phyloP scores from a whole-genome alignment of 768 basidiomycete species.

The Agaricus blazei region DNA sequence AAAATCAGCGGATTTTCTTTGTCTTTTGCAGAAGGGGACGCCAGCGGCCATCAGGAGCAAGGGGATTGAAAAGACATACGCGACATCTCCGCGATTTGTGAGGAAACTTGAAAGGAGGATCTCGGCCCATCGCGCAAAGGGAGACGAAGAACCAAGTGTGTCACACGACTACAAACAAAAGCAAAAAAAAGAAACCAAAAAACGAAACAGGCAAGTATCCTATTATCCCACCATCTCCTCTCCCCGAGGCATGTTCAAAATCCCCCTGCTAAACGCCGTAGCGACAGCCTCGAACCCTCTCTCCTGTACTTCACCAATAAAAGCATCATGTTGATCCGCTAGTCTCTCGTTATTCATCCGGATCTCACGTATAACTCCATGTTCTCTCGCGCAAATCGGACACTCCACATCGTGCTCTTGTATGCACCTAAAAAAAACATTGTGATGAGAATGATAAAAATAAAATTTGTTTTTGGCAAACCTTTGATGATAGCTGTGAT shows the following conservation, averaged over 20 bases:
- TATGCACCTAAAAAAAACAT: conserved; percentile 57
- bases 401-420: conserved; percentile 88
- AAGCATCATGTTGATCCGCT: conserved; percentile 78
- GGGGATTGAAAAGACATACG: not conserved
- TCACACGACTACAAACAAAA: not conserved
- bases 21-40: too few species aligned
- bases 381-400: conserved; percentile 81
- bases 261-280: conserved; percentile 62
- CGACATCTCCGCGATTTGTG: conserved; percentile 3
- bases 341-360: conserved; percentile 79
- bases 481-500: conserved; percentile 96
- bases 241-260: conserved; percentile 41
- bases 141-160: not conserved
- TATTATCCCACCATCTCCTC: conserved; percentile 23
- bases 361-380: conserved; percentile 88
- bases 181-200: not conserved
- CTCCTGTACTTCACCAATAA: conserved; percentile 69
- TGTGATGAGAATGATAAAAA: not conserved
- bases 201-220: not conserved
- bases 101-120: not conserved
- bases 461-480: conserved; percentile 24
- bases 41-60: too few species aligned
- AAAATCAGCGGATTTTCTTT: not conserved
- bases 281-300: conserved; percentile 73
- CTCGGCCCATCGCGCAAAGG: not conserved